Evolutionary conservation across 805 yeast species (phyloP), one percentile per base, ranked within the genome.

Genomic region (Candida yuanshanica): DNA sequence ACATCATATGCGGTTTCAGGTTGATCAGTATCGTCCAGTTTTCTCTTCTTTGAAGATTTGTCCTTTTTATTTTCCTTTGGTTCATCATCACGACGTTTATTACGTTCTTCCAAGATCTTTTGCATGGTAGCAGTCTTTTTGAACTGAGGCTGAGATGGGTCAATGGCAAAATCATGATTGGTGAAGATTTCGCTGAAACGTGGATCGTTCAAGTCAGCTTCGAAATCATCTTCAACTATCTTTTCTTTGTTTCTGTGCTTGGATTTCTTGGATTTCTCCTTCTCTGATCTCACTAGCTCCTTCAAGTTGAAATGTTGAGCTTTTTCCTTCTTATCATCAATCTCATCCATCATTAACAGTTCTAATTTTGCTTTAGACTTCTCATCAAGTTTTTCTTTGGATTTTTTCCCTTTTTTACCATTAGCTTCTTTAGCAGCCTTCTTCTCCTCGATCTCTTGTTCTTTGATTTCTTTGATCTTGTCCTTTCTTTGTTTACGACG

Each of bases 141-240:
- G 70, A 77, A 91, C 59, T 87, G 95, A n/a, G 95, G 84, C 56
- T 74, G 79, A 17, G 95, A 81, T 18, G 97, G 95, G 63, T 95
- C 99, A 58, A 95, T 89, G 11, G 96, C 96, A 64, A 79, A 93
- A 47, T 83, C 93, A 48, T 86, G 96, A 47, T 79, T 81, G 54
- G 88, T 88, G 56, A 82, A 87, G 48, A 89, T 70, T 49, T 83
- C 95, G 36, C 73, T 73, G 69, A 93, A 93, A 66, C 99, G 81
- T 13, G 83, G 80, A 69, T 93, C 99, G 33, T 70, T 68, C 55
- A 86, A 75, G 54, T 87, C 89, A 34, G 89, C 75, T 49, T 74
- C 69, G 62, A 85, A 81, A 29, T 63, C 63, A 44, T 72, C 78
- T 41, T 76, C 81, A 31, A 71, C 70, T 41, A 74, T 74, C 54